phyloP scores from a whole-genome alignment of 176 grass and related monocot genomes.

The Oryza punctata region DNA sequence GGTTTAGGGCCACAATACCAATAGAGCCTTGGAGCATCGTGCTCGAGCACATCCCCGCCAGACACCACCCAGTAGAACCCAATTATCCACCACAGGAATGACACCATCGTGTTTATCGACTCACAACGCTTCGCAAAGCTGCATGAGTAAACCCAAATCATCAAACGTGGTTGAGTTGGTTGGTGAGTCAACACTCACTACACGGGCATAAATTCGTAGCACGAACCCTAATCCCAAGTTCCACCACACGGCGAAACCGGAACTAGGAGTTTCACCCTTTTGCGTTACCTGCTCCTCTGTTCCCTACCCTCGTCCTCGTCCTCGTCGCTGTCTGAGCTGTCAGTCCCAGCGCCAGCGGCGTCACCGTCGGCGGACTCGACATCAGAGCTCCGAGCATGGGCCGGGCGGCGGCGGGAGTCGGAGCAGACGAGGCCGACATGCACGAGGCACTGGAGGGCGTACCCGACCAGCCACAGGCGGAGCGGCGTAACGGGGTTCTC shows the following conservation, averaged over 20 bases:
- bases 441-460: slow-evolving; percentile 80
- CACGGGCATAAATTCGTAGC: not conserved
- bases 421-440: slow-evolving; percentile 82
- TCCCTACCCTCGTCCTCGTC: slow-evolving; percentile 36
- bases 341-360: not conserved
- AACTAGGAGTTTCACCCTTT: slow-evolving; percentile 18
- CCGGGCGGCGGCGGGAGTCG: slow-evolving; percentile 22
- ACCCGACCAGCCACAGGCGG: slow-evolving; percentile 77
- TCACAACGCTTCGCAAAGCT: slow-evolving; percentile 72
- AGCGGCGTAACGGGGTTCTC: slow-evolving; percentile 69
- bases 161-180: not conserved
- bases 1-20: slow-evolving; percentile 56
- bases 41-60: slow-evolving; percentile 64
- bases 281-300: slow-evolving; percentile 44
- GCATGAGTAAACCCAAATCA: slow-evolving; percentile 33
- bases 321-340: slow-evolving; percentile 40
- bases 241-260: not conserved
- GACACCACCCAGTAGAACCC: slow-evolving; percentile 94
- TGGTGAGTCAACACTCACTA: not conserved
- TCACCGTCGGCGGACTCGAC: slow-evolving; percentile 32
- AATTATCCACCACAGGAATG: slow-evolving; percentile 96
- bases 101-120: slow-evolving; percentile 76
- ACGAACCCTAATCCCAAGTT: slow-evolving; percentile 40
- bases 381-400: slow-evolving; percentile 19
- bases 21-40: slow-evolving; percentile 80